Evolutionary conservation across 2,329 filamentous ascomycete genomes (phyloP).

Genomic region (Leptographium wingfieldii): DNA sequence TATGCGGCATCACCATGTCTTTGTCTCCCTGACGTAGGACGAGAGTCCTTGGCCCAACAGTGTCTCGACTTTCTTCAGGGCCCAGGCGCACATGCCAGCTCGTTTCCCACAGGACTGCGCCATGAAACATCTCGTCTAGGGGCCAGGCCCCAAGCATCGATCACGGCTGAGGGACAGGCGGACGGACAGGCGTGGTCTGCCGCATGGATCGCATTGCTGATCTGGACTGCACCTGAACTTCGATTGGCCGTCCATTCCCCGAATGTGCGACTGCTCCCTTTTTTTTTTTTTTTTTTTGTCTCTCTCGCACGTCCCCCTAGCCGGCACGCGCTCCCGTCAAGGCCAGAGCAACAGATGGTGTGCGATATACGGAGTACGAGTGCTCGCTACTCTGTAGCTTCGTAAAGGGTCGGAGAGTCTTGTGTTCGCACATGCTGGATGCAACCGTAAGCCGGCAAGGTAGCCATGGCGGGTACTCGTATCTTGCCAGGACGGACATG

Average conservation of each 20-base stretch:
- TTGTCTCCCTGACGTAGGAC: background rate
- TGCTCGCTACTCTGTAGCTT: too few species aligned
- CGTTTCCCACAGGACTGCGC: background rate
- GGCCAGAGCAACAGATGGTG: background rate
- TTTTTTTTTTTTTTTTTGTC: background rate
- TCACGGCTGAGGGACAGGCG: background rate
- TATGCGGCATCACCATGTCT: background rate
- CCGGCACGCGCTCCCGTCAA: background rate
- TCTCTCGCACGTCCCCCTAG: background rate
- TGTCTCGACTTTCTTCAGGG: background rate
- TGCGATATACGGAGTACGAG: too few species aligned
- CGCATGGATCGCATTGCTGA: constrained; percentile 2
- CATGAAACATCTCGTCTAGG: background rate
- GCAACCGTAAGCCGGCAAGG: too few species aligned
- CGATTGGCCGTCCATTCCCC: background rate
- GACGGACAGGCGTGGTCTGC: background rate
- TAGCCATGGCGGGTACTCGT: too few species aligned
- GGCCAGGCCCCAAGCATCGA: background rate
- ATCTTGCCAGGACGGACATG: background rate
- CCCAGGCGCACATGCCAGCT: background rate
- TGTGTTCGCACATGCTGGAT: background rate
- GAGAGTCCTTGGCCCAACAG: background rate
- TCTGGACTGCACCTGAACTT: background rate
- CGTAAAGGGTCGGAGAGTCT: background rate
- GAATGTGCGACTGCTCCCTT: background rate